Base-by-base conservation (phyloP, 2,329 filamentous ascomycete genomes). In the Colletotrichum spaethianum region DNA sequence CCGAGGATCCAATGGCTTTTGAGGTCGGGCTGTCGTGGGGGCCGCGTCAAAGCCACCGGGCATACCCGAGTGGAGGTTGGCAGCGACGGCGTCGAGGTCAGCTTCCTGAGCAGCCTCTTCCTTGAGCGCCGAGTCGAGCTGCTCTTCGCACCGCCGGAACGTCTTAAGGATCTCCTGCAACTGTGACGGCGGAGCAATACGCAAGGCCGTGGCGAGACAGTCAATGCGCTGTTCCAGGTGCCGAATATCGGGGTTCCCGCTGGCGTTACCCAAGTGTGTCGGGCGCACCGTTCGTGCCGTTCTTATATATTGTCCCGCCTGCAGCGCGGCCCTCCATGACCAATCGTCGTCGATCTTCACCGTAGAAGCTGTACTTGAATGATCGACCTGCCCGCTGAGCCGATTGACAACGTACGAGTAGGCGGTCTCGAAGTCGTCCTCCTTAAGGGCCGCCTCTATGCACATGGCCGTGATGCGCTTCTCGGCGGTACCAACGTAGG, bases 391-490 rank as follows among this genome's bases (percentile, higher is more conserved):
- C 11, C 82, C 79, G 9, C 86, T 85, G 0, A 96, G 85, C 28
- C 92, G 89, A 77, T 91, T 94, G 57, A 94, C 89, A 1, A 95
- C 92, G 78, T 94, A 96, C 0, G 93, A 95, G 79, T 96, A 96
- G 14, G 94, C 94, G 0, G 94, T 96, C 79, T 97, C 94, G 73
- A 96, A 96, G 78, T 91, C 94, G 74, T 95, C 91, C 78, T 95
- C 93, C 12, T 87, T 86, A 1, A 96, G 86, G 16, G 94, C 93
- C 18, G 93, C 91, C 78, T 94, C 91, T 50, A 96, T 91, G 74
- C 93, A 94, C 92, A 96, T 94, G 70, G 93, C 92, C 7, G 91
- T 92, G 62, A 96, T 90, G 38, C 93, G 89, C 59, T 88, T 90
- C 77, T 92, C 90, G 4, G 90, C 88, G 46, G 48, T 56, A 18